Base-by-base conservation (phyloP, 2,329 filamentous ascomycete genomes). In the Botryosphaeria dothidea region DNA sequence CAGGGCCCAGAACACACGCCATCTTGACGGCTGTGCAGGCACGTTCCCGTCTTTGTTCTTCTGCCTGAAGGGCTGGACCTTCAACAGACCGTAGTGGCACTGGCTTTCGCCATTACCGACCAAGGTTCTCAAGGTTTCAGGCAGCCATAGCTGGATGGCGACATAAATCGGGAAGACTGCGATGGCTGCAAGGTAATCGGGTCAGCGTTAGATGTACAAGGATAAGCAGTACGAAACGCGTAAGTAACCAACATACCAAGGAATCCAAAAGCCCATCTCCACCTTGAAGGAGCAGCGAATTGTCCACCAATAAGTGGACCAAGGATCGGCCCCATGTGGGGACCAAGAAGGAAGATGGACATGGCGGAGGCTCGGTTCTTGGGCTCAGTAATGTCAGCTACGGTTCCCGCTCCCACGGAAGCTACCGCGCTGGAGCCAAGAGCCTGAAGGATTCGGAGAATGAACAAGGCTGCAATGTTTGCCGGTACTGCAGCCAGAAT, bases 261-360 rank as follows among this genome's bases (percentile, higher is more conserved):
- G 49, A 82, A 80, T 1, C 77, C 80, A 65, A 82, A 82, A 3
- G 78, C 73, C 80, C 80, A 83, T 66, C 81, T 70, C 81, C 81
- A 83, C 4, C 69, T 71, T 1, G 72, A 67, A 1, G 64, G 64
- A 2, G 71, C 70, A 3, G 77, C 75, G 31, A 82, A 73, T 21
- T 73, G 71, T 25, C 80, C 80, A 4, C 80, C 81, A 2, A 82
- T 69, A 0, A 81, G 68, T 0, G 81, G 81, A 0, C 81, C 81
- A 1, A 82, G 67, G 0, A 82, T 75, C 1, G 80, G 81, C 1
- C 81, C 80, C 3, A 81, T 72, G 13, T 82, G 77, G 4, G 80
- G 80, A 0, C 80, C 80, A 38, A 83, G 70, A 7, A 81, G 70
- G 58, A 82, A 81, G 51, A 77, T 74, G 3, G 78, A 75, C 70